Base-by-base conservation (phyloP, 2,329 filamentous ascomycete genomes). In the Diaporthe sp. region DNA sequence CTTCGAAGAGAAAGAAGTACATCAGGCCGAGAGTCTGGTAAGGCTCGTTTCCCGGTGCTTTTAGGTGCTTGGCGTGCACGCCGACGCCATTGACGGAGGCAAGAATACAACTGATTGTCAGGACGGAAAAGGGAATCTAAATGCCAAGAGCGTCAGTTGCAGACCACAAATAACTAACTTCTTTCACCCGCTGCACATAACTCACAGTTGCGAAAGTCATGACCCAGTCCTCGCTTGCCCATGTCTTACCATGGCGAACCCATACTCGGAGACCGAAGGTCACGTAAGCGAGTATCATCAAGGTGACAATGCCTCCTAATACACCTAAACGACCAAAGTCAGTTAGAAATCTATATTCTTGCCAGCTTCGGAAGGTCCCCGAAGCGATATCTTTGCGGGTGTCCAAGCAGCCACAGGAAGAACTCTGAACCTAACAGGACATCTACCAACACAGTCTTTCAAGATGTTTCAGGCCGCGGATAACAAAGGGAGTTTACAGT, bases 1-100 rank as follows among this genome's bases (percentile, higher is more conserved):
- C 73, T 44, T 75, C 73, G 30, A 75, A 75, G 39, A 75, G 58
- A 44, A 75, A 75, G 47, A 75, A 75, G 58, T 75, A 75, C 73
- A 73, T 73, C 73, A 73, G 25, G 50, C 71, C 73, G 5, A 65
- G 51, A 7, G 51, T 68, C n/a, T 68, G 56, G 27, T 75, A 75
- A n/a, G 59, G 35, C 44, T 51, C 71, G 8, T 71, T 73, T 53
- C 37, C 71, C 12, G 65, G 65, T 47, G 37, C 32, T 51, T 56
- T 13, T 17, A 75, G 72, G 53, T 71, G 66, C 32, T 22, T 27
- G 8, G 44, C 37, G 15, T 70, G 72, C 25, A 75, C 66, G 17
- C 73, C 73, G 42, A 75, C 61, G 27, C 73, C 71, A 17, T 75
- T 71, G 19, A 73, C 19, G 13, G 71, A 30, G 19, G 56, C 73